Base-by-base conservation (phyloP, 2,329 filamentous ascomycete genomes). In the Aspergillus chevalieri region DNA sequence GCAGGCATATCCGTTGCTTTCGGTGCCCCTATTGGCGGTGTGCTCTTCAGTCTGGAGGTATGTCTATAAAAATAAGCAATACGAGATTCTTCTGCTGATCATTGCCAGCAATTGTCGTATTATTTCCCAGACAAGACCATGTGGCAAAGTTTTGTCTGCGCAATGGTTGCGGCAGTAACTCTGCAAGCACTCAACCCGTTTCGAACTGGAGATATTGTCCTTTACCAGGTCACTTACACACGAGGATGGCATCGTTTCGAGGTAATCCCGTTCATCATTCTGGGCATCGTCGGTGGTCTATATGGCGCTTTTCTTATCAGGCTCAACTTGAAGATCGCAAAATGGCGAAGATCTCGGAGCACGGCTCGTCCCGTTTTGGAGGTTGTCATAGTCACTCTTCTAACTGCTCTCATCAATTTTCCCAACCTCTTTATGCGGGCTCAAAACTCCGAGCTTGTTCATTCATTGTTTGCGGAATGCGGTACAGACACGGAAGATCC, bases 141-240 rank as follows among this genome's bases (percentile, higher is more conserved):
- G 93, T 98, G 93, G 93, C 93, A 96, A 68, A 95, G 90, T 62
- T 98, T 98, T 64, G 93, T 98, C 38, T 97, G 93, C 62, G 93
- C 93, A 65, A 97, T 97, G 91, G 89, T 95, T n/a, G 93, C 91
- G 14, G 92, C 93, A 15, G 89, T 97, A 34, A 89, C 90, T 12
- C 77, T 98, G 4, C 92, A 97, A 68, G 89, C 89, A 4, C 81
- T 95, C 53, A 93, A 98, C 65, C 93, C 93, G 4, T 96, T 97
- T 67, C 83, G 93, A 47, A 95, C 91, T 1, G 93, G 92, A 47
- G 94, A 98, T 68, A 85, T 97, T 47, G 93, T 97, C 43, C 75
- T 97, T 48, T 98, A 95, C 66, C 91, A 98, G 70, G 91, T 96
- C 62, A 92, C 88, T 33, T 97, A 96, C 68, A 91, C 85, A 58